Evolutionary conservation across 331 rosid species (phyloP), one percentile per base, ranked within the genome.

Genomic region (Malus hybrid): DNA sequence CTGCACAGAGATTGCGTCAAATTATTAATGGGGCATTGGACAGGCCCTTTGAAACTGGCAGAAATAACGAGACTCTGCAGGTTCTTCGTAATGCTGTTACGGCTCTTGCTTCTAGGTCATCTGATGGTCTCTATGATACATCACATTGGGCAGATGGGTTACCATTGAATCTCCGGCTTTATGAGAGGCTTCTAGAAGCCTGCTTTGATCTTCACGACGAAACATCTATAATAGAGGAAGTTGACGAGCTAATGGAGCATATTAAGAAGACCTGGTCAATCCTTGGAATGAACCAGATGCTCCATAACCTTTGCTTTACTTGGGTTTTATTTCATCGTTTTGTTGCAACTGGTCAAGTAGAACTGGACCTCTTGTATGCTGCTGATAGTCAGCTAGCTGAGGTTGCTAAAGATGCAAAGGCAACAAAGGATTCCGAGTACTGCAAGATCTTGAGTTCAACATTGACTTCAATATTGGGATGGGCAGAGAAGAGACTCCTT

Each of bases 141-240:
- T 89, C 92, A 65, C 99, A 92, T 76, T 95, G 99, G 99, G 97
- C 97, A 31, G 99, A 95, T 71, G 99, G 99, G 75, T 81, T 85
- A 54, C 99, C 99, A 4, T 68, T 95, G 86, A 95, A 95, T 84
- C 92, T 95, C 77, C 86, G 89, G 88, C 82, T 92, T 77, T 95
- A 95, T 79, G 92, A 90, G 83, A 80, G 86, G 75, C 97, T 95
- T 67, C 86, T 95, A 71, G 91, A 89, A 74, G 86, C 96, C 31
- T 93, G 96, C 76, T 95, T 95, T 84, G 99, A 95, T 76, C 75
- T 77, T 73, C 84, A 83, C 24, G 92, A 87, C 36, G 92, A 88
- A 80, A 81, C 86, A 22, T 84, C 93, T 64, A 84, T 95, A 48
- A 87, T 95, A 63, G 97, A 92, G 77, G 99, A 92, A 85, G 82